A percentile compares a stretch with the other conserved stretches of the same genome.
Conservation (phyloP, 768 basidiomycete species). For the Paxillus involutus region DNA sequence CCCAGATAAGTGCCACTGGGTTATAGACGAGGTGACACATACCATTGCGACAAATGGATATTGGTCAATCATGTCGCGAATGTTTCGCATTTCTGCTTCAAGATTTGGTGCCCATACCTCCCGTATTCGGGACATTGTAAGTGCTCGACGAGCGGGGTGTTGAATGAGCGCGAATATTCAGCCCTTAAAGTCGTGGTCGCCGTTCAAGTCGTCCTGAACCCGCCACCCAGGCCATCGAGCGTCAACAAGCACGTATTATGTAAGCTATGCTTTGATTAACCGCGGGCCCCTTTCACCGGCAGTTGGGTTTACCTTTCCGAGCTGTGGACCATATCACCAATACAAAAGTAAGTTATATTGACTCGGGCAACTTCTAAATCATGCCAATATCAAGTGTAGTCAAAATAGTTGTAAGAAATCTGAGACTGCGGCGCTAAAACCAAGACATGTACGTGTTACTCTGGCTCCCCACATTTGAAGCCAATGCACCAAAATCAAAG, state of each 20-base stretch:
- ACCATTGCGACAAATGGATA: slow-evolving; percentile 98
- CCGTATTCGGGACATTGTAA: slow-evolving; percentile 76
- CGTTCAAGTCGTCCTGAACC: slow-evolving; percentile 7
- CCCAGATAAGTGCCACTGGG: slow-evolving; percentile 5
- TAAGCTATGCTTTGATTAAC: slow-evolving; percentile 17
- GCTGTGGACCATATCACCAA: neutral
- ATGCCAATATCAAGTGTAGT: slow-evolving; percentile 6
- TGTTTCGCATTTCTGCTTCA: slow-evolving; percentile 86
- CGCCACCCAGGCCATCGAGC: slow-evolving; percentile 12
- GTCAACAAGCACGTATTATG: slow-evolving; percentile 23
- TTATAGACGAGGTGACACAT: slow-evolving; percentile 29
- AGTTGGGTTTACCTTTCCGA: neutral
- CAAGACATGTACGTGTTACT: slow-evolving; percentile 63
- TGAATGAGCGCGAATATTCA: neutral
- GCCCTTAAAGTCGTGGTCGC: slow-evolving; percentile 18
- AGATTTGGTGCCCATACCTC: slow-evolving; percentile 97
- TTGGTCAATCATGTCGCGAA: slow-evolving; percentile 83
- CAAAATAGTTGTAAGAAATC: neutral
- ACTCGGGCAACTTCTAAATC: slow-evolving; percentile 12
- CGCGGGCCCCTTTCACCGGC: neutral
- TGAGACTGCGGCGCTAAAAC: slow-evolving; percentile 48
- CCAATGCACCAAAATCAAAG: slow-evolving; percentile 62
- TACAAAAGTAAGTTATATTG: neutral
- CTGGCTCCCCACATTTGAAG: slow-evolving; percentile 54
- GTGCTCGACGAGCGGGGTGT: slow-evolving; percentile 1